Percentiles rank a stretch among this genome's conserved stretches.
phyloP scores from a whole-genome alignment of 257 asterid species.

The Solanum chaucha region DNA sequence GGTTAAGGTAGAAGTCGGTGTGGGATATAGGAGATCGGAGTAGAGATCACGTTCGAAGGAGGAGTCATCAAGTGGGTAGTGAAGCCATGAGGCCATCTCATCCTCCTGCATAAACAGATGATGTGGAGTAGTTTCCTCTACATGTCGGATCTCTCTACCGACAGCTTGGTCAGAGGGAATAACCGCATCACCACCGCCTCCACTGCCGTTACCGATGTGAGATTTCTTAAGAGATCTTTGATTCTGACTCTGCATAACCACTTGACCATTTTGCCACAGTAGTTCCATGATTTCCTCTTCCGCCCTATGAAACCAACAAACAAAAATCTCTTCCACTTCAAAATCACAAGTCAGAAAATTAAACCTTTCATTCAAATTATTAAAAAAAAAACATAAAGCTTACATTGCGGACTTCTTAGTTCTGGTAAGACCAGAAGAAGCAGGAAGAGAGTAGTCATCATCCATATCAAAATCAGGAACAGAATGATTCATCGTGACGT shows the following conservation, averaged over 20 bases:
- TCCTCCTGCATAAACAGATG: constrained; percentile 78
- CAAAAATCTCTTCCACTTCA: neutral
- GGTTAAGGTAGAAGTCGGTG: constrained; percentile 20
- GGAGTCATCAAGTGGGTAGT: constrained; percentile 60
- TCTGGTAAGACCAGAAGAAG: constrained; percentile 21
- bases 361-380: neutral
- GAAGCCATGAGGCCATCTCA: constrained; percentile 89
- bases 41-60: constrained; percentile 60
- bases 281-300: constrained; percentile 62
- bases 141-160: constrained; percentile 33
- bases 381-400: neutral
- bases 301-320: constrained; percentile 12
- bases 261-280: constrained; percentile 44
- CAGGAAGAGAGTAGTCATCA: constrained; percentile 27
- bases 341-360: neutral
- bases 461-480: constrained; percentile 62
- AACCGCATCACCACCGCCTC: constrained; percentile 9
- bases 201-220: constrained; percentile 4
- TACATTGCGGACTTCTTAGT: constrained; percentile 32
- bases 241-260: constrained; percentile 45
- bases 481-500: constrained; percentile 32
- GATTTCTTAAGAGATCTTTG: constrained; percentile 35
- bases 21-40: constrained; percentile 50
- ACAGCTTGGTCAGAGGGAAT: constrained; percentile 18
- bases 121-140: constrained; percentile 16